A percentile compares a stretch with the other conserved stretches of the same genome.
Evolutionary conservation across 441 rosid species (phyloP).

Genomic region (Croton setiger): DNA sequence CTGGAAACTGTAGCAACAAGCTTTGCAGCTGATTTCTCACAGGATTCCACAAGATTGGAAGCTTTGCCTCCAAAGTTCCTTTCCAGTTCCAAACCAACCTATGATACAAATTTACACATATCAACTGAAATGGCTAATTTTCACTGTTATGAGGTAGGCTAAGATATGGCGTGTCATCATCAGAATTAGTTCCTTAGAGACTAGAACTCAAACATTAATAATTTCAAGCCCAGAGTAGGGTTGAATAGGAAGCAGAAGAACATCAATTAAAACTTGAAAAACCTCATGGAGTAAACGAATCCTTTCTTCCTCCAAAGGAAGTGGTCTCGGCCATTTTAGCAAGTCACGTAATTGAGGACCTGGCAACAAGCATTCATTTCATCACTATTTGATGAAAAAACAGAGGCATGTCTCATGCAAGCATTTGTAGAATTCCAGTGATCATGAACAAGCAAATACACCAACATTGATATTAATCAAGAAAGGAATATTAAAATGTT

Average conservation of each 20-base stretch:
- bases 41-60: conserved; percentile 58
- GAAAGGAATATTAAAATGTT: neutral
- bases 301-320: conserved; percentile 79
- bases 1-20: conserved; percentile 63
- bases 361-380: conserved; percentile 25
- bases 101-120: conserved; percentile 15
- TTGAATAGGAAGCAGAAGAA: neutral
- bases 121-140: conserved; percentile 10
- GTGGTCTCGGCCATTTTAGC: conserved; percentile 77
- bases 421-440: neutral
- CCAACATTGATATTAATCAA: neutral
- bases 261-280: conserved; percentile 1
- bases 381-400: conserved; percentile 1
- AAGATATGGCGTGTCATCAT: neutral
- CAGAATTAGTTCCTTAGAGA: conserved; percentile 3
- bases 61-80: conserved; percentile 68
- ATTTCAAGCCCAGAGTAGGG: neutral
- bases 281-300: conserved; percentile 74
- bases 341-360: conserved; percentile 59
- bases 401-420: neutral
- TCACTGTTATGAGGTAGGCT: neutral
- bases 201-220: conserved; percentile 5
- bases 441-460: neutral
- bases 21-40: conserved; percentile 68
- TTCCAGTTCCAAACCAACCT: conserved; percentile 69